Conservation (phyloP, 768 basidiomycete genomes). For the Termitomyces sp. region DNA sequence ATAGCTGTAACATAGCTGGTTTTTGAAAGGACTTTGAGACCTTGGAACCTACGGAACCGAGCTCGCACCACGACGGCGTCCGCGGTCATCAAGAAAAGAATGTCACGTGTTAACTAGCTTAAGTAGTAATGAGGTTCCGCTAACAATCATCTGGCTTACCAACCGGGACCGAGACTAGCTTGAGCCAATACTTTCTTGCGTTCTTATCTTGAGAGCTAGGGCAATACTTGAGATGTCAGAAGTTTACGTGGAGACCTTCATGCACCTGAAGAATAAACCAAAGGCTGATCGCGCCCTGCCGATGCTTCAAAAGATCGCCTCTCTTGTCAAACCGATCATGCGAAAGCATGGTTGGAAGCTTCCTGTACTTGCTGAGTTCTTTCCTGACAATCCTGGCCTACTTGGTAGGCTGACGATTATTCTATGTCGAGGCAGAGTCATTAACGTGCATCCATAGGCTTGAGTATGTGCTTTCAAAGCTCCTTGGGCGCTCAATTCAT, state of each 20-base stretch:
- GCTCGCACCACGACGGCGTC: not conserved
- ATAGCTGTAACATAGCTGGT: not conserved
- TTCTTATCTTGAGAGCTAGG: not conserved
- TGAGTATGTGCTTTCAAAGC: slow-evolving; percentile 23
- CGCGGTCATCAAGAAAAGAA: not conserved
- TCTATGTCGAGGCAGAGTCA: not conserved
- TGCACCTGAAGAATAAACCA: slow-evolving; percentile 64
- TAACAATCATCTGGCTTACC: not conserved
- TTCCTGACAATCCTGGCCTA: slow-evolving; percentile 66
- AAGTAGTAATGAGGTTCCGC: not conserved
- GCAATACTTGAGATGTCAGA: slow-evolving; percentile 39
- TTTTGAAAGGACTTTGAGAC: not conserved
- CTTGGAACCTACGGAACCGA: too few species aligned
- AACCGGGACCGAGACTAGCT: not conserved
- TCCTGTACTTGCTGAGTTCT: slow-evolving; percentile 82
- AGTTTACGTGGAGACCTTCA: slow-evolving; percentile 57
- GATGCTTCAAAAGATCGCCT: slow-evolving; percentile 64
- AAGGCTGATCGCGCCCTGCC: slow-evolving; percentile 62
- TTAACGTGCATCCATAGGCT: slow-evolving; percentile 18
- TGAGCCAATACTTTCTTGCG: not conserved
- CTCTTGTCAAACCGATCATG: slow-evolving; percentile 93
- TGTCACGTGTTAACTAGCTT: slow-evolving; percentile 6
- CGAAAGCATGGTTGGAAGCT: slow-evolving; percentile 75
- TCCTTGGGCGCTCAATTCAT: not conserved
- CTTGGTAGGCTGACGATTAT: slow-evolving; percentile 50